phyloP scores from a whole-genome alignment of 179 eudicot genomes.

The Vitellaria paradoxa region DNA sequence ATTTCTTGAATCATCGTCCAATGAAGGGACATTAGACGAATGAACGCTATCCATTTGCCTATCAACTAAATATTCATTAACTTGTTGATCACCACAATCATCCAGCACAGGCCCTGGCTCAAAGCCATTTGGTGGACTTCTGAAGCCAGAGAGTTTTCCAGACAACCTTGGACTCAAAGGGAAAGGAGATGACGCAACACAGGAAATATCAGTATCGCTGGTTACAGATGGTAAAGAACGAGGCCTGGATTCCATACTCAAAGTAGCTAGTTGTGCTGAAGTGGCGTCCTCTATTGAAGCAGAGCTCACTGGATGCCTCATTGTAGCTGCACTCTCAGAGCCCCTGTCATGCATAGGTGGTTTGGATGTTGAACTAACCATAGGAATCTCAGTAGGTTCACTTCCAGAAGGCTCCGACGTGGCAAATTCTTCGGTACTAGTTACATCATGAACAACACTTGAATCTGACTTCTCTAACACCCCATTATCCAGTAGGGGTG shows the following conservation, averaged over 20 bases:
- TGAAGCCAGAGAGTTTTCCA: constrained; percentile 43
- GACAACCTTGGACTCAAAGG: constrained; percentile 73
- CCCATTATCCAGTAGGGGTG: constrained; percentile 71
- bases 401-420: constrained; percentile 49
- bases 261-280: constrained; percentile 35
- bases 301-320: constrained; percentile 43
- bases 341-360: constrained; percentile 26
- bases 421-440: constrained; percentile 36
- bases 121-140: constrained; percentile 33
- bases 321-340: constrained; percentile 40
- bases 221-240: constrained; percentile 34
- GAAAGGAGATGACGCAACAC: constrained; percentile 58
- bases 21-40: constrained; percentile 44
- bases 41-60: constrained; percentile 61
- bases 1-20: constrained; percentile 43
- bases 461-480: constrained; percentile 68
- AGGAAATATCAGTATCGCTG: constrained; percentile 41
- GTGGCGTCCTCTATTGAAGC: constrained; percentile 40
- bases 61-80: constrained; percentile 65
- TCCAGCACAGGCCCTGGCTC: constrained; percentile 30
- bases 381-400: constrained; percentile 46
- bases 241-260: constrained; percentile 42
- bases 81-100: constrained; percentile 53
- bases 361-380: constrained; percentile 43
- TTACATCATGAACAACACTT: constrained; percentile 50